Percentiles rank a stretch among this genome's conserved stretches.
phyloP scores from a whole-genome alignment of 208 protist genomes.

The Wallacemonas sp. region DNA sequence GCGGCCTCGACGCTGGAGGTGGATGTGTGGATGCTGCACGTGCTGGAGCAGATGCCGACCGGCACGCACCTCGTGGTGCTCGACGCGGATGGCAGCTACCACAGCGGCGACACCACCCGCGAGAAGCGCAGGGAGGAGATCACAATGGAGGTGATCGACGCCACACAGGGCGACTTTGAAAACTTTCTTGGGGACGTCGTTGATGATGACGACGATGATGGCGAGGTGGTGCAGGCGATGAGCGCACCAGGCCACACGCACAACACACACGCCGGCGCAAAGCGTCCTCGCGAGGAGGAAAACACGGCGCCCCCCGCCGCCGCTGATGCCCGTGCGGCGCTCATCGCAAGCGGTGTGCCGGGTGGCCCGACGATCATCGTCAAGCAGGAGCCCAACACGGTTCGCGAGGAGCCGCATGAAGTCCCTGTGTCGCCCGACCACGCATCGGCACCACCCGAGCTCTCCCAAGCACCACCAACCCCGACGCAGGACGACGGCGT shows the following conservation, averaged over 20 bases:
- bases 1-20: conserved; percentile 77
- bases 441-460: conserved; percentile 9
- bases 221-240: conserved; percentile 10
- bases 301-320: background rate
- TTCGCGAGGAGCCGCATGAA: background rate
- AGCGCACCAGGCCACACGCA: background rate
- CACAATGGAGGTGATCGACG: conserved; percentile 66
- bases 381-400: conserved; percentile 12
- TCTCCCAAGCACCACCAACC: conserved; percentile 12
- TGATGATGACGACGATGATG: conserved; percentile 41
- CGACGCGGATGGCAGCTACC: conserved; percentile 70
- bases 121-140: conserved; percentile 58
- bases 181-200: conserved; percentile 56
- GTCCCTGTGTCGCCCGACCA: background rate
- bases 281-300: background rate
- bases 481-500: conserved; percentile 54
- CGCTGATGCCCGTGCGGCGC: background rate
- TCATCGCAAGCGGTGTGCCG: background rate
- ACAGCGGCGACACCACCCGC: conserved; percentile 70
- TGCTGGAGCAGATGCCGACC: conserved; percentile 67
- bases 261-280: background rate
- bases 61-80: conserved; percentile 82
- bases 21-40: conserved; percentile 80
- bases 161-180: conserved; percentile 57
- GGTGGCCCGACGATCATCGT: conserved; percentile 6